A percentile compares a stretch with the other conserved stretches of the same genome.
Evolutionary conservation across 2,329 filamentous ascomycete species (phyloP).

Genomic region (Fusarium sp.): DNA sequence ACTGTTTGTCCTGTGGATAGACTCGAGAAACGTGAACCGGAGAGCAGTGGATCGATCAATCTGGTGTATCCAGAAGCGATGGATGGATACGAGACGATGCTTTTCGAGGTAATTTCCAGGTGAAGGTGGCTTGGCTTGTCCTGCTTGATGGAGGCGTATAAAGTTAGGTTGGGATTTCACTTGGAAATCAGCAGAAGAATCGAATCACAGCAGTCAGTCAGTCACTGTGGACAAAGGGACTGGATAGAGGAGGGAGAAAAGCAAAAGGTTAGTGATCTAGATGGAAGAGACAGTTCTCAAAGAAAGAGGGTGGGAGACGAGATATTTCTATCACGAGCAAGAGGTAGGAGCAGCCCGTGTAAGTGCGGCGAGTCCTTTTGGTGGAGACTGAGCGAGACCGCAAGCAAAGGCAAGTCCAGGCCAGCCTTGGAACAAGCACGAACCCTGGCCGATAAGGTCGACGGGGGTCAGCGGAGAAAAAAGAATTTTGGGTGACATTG

Average conservation of each 20-base stretch:
- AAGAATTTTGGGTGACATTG: conserved; percentile 7
- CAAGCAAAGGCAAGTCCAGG: conserved; percentile 13
- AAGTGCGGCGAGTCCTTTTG: conserved; percentile 37
- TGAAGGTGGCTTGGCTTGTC: conserved; percentile 8
- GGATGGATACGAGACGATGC: conserved; percentile 1
- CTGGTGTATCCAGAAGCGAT: background rate
- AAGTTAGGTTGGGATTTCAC: conserved; percentile 25
- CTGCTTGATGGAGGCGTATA: conserved; percentile 10
- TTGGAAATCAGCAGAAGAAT: conserved; percentile 24
- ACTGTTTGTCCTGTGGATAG: conserved; percentile 2
- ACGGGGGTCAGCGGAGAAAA: conserved; percentile 19
- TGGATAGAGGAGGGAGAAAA: conserved; percentile 7
- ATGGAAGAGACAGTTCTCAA: conserved; percentile 8
- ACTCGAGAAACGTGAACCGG: conserved; percentile 9
- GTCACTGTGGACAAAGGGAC: background rate
- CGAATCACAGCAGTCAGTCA: conserved; percentile 12
- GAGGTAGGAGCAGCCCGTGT: conserved; percentile 25
- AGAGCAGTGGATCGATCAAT: background rate
- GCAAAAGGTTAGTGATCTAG: conserved; percentile 16
- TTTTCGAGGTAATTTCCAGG: conserved; percentile 12
- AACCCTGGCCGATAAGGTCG: conserved; percentile 39
- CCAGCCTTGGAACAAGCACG: conserved; percentile 22
- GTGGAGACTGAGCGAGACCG: conserved; percentile 31
- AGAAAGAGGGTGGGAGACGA: conserved; percentile 40
- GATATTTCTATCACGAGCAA: conserved; percentile 42